phyloP scores from a whole-genome alignment of 768 basidiomycete genomes.

The Tylopilus sp. region DNA sequence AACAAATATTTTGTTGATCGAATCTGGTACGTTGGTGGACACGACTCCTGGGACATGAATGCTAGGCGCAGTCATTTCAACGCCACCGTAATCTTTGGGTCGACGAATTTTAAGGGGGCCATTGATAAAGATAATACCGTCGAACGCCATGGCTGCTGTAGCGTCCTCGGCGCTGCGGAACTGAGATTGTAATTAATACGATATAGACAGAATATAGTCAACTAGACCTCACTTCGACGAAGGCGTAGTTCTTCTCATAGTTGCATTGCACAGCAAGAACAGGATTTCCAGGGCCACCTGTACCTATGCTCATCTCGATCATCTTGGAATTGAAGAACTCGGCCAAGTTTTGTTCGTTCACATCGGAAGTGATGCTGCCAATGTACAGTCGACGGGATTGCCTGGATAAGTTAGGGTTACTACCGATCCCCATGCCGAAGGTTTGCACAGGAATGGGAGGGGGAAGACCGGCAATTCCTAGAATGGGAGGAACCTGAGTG shows the following conservation, averaged over 20 bases:
- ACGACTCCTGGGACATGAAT: conserved; percentile 92
- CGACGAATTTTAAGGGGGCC: conserved; percentile 96
- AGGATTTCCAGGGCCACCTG: conserved; percentile 81
- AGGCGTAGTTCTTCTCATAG: conserved; percentile 98
- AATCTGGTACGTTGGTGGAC: conserved; percentile 96
- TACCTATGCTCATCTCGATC: conserved; percentile 87
- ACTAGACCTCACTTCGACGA: conserved; percentile 74
- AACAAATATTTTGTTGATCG: conserved; percentile 96
- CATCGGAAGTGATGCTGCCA: conserved; percentile 92
- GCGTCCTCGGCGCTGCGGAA: conserved; percentile 98
- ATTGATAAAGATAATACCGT: conserved; percentile 94
- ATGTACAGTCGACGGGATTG: conserved; percentile 96
- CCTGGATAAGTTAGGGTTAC: conserved; percentile 84
- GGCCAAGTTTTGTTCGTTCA: conserved; percentile 87
- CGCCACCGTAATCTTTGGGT: conserved; percentile 94
- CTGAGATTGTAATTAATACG: conserved; percentile 40
- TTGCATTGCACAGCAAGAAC: conserved; percentile 94
- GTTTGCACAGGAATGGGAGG: conserved; percentile 81
- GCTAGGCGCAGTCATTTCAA: conserved; percentile 55
- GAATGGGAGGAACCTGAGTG: conserved; percentile 79
- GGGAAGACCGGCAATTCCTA: conserved; percentile 77
- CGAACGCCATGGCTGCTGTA: conserved; percentile 94
- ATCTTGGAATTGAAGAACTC: conserved; percentile 97
- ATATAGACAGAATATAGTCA: not conserved
- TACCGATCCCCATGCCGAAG: conserved; percentile 83